Percentiles rank a stretch among this genome's conserved stretches.
phyloP scores from a whole-genome alignment of 768 basidiomycete species.

The Cystoderma amianthinum region DNA sequence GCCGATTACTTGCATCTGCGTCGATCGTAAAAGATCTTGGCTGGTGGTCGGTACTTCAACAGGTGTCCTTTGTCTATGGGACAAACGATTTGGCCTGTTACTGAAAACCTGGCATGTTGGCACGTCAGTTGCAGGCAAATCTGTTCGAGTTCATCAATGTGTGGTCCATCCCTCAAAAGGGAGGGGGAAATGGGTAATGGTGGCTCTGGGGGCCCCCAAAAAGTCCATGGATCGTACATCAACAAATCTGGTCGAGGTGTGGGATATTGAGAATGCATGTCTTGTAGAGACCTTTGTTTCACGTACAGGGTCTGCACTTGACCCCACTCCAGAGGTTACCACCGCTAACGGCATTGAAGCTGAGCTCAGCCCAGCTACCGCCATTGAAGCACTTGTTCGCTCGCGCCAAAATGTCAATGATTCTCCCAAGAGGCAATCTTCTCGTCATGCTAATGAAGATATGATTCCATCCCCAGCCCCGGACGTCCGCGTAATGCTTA shows the following conservation, averaged over 20 bases:
- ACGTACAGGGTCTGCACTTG: conserved; percentile 37
- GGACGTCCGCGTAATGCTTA: conserved; percentile 64
- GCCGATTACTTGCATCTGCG: conserved; percentile 76
- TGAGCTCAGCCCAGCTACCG: conserved; percentile 58
- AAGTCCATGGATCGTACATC: conserved; percentile 33
- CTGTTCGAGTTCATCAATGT: conserved; percentile 64
- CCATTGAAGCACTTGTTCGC: conserved; percentile 78
- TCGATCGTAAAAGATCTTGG: conserved; percentile 85
- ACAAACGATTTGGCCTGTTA: conserved; percentile 86
- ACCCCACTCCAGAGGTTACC: conserved; percentile 46
- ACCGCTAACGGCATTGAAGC: conserved; percentile 47
- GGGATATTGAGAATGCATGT: conserved; percentile 81
- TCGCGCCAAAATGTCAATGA: conserved; percentile 37
- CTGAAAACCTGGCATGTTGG: conserved; percentile 85
- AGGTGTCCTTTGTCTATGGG: conserved; percentile 88
- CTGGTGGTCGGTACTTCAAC: conserved; percentile 81
- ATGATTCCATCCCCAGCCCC: conserved; percentile 42
- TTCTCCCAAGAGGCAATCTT: conserved; percentile 21
- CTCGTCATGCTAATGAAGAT: conserved; percentile 26
- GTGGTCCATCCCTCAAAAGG: conserved; percentile 83
- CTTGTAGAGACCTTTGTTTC: conserved; percentile 79
- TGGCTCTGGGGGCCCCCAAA: conserved; percentile 58
- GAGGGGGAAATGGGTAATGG: conserved; percentile 85
- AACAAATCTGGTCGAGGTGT: conserved; percentile 70
- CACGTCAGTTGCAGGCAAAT: conserved; percentile 40